A percentile compares a stretch with the other conserved stretches of the same genome.
Conservation (phyloP, 2,329 filamentous ascomycete genomes). For the Bretziella fagacearum region DNA sequence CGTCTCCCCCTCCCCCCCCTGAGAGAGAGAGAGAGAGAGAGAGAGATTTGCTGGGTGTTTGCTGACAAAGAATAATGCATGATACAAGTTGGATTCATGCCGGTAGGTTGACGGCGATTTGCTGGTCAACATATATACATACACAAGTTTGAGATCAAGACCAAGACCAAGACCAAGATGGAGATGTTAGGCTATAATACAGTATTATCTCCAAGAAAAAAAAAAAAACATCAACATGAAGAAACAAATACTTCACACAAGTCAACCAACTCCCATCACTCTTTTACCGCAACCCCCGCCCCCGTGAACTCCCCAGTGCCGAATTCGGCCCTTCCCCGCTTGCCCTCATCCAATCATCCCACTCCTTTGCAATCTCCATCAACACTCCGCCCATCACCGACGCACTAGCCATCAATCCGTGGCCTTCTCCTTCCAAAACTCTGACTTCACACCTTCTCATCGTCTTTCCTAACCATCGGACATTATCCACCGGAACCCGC, state of each 20-base stretch:
- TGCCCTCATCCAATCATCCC: slow-evolving; percentile 67
- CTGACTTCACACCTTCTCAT: slow-evolving; percentile 89
- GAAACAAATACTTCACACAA: neutral
- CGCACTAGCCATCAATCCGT: slow-evolving; percentile 90
- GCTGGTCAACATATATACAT: neutral
- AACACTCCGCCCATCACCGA: slow-evolving; percentile 86
- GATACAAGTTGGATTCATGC: neutral
- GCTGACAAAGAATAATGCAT: neutral
- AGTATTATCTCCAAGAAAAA: too few relatives aligned
- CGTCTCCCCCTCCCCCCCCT: slow-evolving; percentile 43
- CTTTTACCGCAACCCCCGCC: neutral
- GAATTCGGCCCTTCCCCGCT: slow-evolving; percentile 25
- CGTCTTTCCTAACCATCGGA: slow-evolving; percentile 81
- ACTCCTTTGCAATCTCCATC: slow-evolving; percentile 85
- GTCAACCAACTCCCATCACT: neutral
- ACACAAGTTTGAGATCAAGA: too few relatives aligned
- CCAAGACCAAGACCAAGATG: too few relatives aligned
- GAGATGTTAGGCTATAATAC: too few relatives aligned
- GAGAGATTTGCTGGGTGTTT: neutral
- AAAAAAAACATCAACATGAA: too few relatives aligned
- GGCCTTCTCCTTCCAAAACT: slow-evolving; percentile 77
- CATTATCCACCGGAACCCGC: slow-evolving; percentile 85
- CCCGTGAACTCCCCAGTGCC: neutral
- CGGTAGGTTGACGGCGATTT: neutral
- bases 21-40: neutral